Evolutionary conservation across 371 early-diverging fungal genomes (phyloP).

Genomic region (Cokeromyces recurvatus): DNA sequence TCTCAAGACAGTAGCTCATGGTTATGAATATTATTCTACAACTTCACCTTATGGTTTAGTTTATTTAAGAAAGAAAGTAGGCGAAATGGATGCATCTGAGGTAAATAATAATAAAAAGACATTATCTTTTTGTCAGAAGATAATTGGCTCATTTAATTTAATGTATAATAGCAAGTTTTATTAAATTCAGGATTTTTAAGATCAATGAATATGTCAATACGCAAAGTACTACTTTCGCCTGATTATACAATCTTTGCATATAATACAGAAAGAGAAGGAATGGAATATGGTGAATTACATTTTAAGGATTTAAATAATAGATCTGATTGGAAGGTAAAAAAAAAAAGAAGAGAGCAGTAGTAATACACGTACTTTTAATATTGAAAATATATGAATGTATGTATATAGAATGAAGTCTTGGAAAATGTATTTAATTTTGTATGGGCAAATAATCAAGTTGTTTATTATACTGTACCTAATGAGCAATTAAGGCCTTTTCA

Average conservation of each 20-base stretch:
- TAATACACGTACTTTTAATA: background rate
- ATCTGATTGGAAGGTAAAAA: slow-evolving; percentile 33
- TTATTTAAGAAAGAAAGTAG: slow-evolving; percentile 50
- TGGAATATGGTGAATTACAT: slow-evolving; percentile 63
- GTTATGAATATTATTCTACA: slow-evolving; percentile 62
- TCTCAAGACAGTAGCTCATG: slow-evolving; percentile 47
- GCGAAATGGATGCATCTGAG: slow-evolving; percentile 41
- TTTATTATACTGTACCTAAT: slow-evolving; percentile 76
- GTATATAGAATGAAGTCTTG: slow-evolving; percentile 50
- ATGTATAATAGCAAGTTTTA: slow-evolving; percentile 41
- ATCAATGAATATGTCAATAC: slow-evolving; percentile 47
- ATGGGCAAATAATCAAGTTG: slow-evolving; percentile 61
- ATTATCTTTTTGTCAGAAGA: too few relatives aligned
- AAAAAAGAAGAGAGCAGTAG: too few relatives aligned
- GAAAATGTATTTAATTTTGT: slow-evolving; percentile 77
- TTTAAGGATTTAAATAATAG: slow-evolving; percentile 44
- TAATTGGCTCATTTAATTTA: too few relatives aligned
- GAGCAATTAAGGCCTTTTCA: slow-evolving; percentile 68
- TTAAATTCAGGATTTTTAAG: slow-evolving; percentile 53
- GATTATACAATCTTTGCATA: slow-evolving; percentile 61
- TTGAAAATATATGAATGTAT: background rate
- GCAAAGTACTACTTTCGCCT: slow-evolving; percentile 57
- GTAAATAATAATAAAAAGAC: slow-evolving; percentile 18
- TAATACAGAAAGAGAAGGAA: slow-evolving; percentile 53
- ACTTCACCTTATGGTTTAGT: slow-evolving; percentile 53